Percentiles rank a stretch among this genome's conserved stretches.
These are phyloP conservation scores for Lonicera japonica DNA, from an alignment of 129 eudicot genomes.

Conservation along the genomic window DNA sequence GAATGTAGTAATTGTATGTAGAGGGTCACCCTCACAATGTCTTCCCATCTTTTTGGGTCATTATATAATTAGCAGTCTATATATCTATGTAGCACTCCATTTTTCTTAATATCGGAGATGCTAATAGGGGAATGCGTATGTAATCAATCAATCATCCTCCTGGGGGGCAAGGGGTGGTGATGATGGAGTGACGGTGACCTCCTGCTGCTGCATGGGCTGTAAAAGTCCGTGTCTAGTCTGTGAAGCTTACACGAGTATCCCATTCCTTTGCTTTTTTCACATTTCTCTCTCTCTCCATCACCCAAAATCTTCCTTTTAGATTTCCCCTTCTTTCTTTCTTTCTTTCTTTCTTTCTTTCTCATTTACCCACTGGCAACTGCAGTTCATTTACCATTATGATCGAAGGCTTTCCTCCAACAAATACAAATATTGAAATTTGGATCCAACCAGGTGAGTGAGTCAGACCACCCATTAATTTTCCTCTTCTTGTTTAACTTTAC, in stretches of 20 bases:
- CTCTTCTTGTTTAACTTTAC: too few relatives aligned
- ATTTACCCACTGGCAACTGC: not conserved
- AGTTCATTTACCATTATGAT: too few relatives aligned
- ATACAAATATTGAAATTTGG: not conserved
- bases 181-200: conserved; percentile 22
- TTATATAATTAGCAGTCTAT: too few relatives aligned
- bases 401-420: too few relatives aligned
- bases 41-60: too few relatives aligned
- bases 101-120: too few relatives aligned
- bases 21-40: too few relatives aligned
- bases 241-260: conserved; percentile 53
- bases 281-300: conserved; percentile 28
- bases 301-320: conserved; percentile 22
- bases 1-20: too few relatives aligned
- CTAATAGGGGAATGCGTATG: too few relatives aligned
- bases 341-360: not conserved
- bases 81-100: too few relatives aligned
- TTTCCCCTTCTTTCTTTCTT: not conserved
- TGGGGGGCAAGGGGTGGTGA: too few relatives aligned
- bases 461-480: not conserved
- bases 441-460: conserved; percentile 25
- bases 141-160: too few relatives aligned
- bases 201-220: conserved; percentile 73
- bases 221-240: conserved; percentile 25
- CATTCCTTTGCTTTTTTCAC: conserved; percentile 7